phyloP scores from a whole-genome alignment of 345 rosid genomes.

The Linum lewisii region DNA sequence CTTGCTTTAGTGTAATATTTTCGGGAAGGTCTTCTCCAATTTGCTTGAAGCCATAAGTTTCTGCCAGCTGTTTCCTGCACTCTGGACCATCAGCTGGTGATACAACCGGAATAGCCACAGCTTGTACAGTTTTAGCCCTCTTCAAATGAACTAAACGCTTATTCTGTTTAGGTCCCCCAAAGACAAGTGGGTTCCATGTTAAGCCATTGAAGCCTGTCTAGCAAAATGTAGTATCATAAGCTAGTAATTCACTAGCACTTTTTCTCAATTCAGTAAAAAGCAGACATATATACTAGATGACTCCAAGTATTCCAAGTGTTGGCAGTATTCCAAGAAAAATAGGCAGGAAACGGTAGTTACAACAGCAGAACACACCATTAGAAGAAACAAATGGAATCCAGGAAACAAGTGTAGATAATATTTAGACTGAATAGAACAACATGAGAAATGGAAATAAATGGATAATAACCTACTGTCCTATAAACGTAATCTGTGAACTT shows the following conservation, averaged over 20 bases:
- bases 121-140: slow-evolving; percentile 35
- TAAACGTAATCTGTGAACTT: too few species aligned
- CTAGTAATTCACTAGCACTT: background rate
- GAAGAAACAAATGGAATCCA: too few species aligned
- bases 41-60: slow-evolving; percentile 70
- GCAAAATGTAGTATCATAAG: slow-evolving; percentile 15
- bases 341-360: too few species aligned
- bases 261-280: background rate
- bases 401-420: too few species aligned
- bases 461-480: too few species aligned
- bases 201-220: slow-evolving; percentile 39
- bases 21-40: slow-evolving; percentile 87
- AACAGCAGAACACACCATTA: too few species aligned
- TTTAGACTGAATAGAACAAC: too few species aligned
- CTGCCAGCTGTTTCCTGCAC: slow-evolving; percentile 55
- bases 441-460: too few species aligned
- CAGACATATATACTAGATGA: background rate
- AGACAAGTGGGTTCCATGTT: slow-evolving; percentile 34
- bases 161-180: slow-evolving; percentile 28
- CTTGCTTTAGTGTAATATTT: slow-evolving; percentile 58
- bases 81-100: slow-evolving; percentile 47
- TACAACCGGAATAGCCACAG: slow-evolving; percentile 59
- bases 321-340: too few species aligned
- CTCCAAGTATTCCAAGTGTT: background rate
- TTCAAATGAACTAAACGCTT: slow-evolving; percentile 20